phyloP scores from a whole-genome alignment of 306 rosid genomes.

The Glycyrrhiza uralensis region DNA sequence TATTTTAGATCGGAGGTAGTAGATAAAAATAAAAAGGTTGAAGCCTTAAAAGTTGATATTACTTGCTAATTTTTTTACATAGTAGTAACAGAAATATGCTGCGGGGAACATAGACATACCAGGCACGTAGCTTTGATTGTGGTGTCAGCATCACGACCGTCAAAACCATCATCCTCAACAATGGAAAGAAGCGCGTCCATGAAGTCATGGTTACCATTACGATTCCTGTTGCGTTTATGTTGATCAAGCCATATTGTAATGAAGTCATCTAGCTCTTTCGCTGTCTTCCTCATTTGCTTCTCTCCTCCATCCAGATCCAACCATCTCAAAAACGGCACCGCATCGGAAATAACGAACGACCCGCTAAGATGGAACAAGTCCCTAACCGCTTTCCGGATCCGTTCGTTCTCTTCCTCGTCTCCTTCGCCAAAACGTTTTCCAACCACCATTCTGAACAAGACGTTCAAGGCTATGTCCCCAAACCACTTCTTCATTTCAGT shows the following conservation, averaged over 20 bases:
- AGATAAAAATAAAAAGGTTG: too few relatives aligned
- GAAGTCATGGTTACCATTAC: not conserved
- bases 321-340: constrained; percentile 42
- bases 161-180: not conserved
- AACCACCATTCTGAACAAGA: constrained; percentile 9
- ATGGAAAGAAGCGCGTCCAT: constrained; percentile 31
- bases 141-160: constrained; percentile 5
- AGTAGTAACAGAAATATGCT: too few relatives aligned
- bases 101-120: too few relatives aligned
- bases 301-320: constrained; percentile 40
- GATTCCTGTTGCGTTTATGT: constrained; percentile 16
- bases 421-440: constrained; percentile 29
- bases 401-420: constrained; percentile 5
- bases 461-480: constrained; percentile 3
- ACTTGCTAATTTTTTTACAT: too few relatives aligned
- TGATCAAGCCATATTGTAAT: constrained; percentile 18
- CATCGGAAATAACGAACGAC: constrained; percentile 11
- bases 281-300: constrained; percentile 31
- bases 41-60: too few relatives aligned
- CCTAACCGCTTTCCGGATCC: not conserved
- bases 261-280: constrained; percentile 23
- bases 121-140: constrained; percentile 28
- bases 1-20: too few relatives aligned
- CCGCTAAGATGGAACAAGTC: not conserved
- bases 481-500: constrained; percentile 44